phyloP scores from a whole-genome alignment of 2,329 filamentous ascomycete genomes.

The Diaporthe citrichinensis region DNA sequence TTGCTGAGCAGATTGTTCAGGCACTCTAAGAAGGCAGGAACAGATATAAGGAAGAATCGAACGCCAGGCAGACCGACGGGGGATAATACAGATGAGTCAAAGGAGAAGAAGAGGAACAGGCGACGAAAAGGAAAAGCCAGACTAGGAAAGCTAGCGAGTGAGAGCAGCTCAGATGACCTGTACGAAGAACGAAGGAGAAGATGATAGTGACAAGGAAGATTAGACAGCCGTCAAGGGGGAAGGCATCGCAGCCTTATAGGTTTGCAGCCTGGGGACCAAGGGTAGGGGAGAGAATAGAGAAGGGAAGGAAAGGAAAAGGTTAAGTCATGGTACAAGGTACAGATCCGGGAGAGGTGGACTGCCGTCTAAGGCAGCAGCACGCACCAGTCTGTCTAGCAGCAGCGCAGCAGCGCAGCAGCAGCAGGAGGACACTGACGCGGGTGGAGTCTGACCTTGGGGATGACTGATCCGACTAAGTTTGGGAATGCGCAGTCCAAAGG shows the following conservation, averaged over 20 bases:
- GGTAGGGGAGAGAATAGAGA: slow-evolving; percentile 45
- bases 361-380: slow-evolving; percentile 41
- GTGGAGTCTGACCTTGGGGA: slow-evolving; percentile 40
- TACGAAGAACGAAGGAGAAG: slow-evolving; percentile 43
- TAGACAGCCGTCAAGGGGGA: slow-evolving; percentile 47
- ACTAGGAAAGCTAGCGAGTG: slow-evolving; percentile 43
- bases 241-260: slow-evolving; percentile 71
- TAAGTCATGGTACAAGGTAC: slow-evolving; percentile 38
- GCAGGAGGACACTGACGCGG: slow-evolving; percentile 34
- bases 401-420: slow-evolving; percentile 24
- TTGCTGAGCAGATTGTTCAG: slow-evolving; percentile 34
- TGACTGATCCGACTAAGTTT: slow-evolving; percentile 41
- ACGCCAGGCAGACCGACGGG: slow-evolving; percentile 34
- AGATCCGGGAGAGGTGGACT: slow-evolving; percentile 35
- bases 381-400: slow-evolving; percentile 21
- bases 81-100: slow-evolving; percentile 39
- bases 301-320: slow-evolving; percentile 36
- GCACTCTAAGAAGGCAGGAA: slow-evolving; percentile 30
- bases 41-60: slow-evolving; percentile 29
- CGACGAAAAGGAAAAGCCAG: slow-evolving; percentile 43
- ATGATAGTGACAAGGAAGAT: slow-evolving; percentile 46
- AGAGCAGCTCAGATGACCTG: slow-evolving; percentile 41
- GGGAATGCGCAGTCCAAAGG: slow-evolving; percentile 37
- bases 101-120: slow-evolving; percentile 36
- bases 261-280: slow-evolving; percentile 55